These are phyloP conservation scores for Penstemon davidsonii DNA, from an alignment of 257 asterid species.

Conservation along the genomic window DNA sequence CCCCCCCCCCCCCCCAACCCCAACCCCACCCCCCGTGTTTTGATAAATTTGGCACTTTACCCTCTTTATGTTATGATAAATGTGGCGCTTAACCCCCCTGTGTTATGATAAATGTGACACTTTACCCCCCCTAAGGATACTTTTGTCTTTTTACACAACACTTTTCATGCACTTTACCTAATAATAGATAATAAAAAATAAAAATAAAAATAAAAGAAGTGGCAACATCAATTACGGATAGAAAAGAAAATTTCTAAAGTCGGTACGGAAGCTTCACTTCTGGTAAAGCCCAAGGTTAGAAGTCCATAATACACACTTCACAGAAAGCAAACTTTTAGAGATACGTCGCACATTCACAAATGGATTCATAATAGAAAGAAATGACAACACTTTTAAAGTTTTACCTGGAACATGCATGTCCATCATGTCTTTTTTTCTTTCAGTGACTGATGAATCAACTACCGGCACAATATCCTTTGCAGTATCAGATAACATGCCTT, in stretches of 20 bases:
- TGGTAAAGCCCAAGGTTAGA: neutral
- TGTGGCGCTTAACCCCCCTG: neutral
- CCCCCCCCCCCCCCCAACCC: too few relatives aligned
- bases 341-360: constrained; percentile 2
- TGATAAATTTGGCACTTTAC: too few relatives aligned
- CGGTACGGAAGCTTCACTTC: neutral
- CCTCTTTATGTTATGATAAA: neutral
- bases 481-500: constrained; percentile 58
- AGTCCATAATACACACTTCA: constrained; percentile 14
- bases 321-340: neutral
- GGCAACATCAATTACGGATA: neutral
- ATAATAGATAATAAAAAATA: neutral
- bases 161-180: neutral
- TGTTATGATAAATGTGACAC: too few relatives aligned
- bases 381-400: neutral
- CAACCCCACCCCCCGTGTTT: too few relatives aligned
- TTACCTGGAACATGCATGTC: constrained; percentile 60
- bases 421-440: constrained; percentile 43
- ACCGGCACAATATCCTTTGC: constrained; percentile 48
- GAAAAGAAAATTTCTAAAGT: neutral
- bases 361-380: constrained; percentile 25
- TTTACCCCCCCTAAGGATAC: too few relatives aligned
- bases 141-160: neutral
- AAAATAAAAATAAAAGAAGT: neutral
- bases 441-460: constrained; percentile 51